Evolutionary conservation across 2,329 filamentous ascomycete species (phyloP).

Genomic region (Aspergillus luchuensis): DNA sequence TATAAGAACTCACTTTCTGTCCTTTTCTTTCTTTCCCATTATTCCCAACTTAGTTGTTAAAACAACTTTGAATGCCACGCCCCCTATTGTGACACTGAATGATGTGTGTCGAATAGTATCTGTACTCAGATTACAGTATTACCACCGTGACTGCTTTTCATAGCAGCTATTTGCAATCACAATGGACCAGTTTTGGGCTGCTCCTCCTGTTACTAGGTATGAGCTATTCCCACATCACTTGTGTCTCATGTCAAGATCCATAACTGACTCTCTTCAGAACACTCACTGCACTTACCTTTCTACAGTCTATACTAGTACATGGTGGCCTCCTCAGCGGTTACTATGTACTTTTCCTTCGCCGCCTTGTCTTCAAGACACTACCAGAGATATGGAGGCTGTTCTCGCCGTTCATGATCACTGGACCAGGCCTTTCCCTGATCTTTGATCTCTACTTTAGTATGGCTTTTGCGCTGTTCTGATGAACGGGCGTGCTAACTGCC

Average conservation of each 20-base stretch:
- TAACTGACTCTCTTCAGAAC: slow-evolving; percentile 59
- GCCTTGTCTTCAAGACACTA: slow-evolving; percentile 57
- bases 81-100: slow-evolving; percentile 11
- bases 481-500: slow-evolving; percentile 35
- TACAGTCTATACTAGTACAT: slow-evolving; percentile 64
- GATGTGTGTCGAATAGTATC: slow-evolving; percentile 6
- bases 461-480: slow-evolving; percentile 29
- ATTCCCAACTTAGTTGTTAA: neutral
- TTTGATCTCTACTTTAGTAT: slow-evolving; percentile 73
- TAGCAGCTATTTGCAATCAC: slow-evolving; percentile 14
- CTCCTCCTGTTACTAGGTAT: slow-evolving; percentile 68
- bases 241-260: slow-evolving; percentile 33
- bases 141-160: neutral
- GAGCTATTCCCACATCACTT: neutral
- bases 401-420: slow-evolving; percentile 62
- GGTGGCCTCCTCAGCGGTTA: slow-evolving; percentile 55
- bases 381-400: slow-evolving; percentile 63
- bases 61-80: neutral
- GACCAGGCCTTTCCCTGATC: slow-evolving; percentile 59
- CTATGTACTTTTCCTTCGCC: slow-evolving; percentile 57
- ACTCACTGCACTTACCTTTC: slow-evolving; percentile 64
- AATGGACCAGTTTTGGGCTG: slow-evolving; percentile 66
- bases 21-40: neutral
- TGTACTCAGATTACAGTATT: neutral
- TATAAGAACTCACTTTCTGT: slow-evolving; percentile 5